These are phyloP conservation scores for Penicillium angulare DNA, from an alignment of 495 filamentous ascomycete species.

Conservation along the genomic window DNA sequence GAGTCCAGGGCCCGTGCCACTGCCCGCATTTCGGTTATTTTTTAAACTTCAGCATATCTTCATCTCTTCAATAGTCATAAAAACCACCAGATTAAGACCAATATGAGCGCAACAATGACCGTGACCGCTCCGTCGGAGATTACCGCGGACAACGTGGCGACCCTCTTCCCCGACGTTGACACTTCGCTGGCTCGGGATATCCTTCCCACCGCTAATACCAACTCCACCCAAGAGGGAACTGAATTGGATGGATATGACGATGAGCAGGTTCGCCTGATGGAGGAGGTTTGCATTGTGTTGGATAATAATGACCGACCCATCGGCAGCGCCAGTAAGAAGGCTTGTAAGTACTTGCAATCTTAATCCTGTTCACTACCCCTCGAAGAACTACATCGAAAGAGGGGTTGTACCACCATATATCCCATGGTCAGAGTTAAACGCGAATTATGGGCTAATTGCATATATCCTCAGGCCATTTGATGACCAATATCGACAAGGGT, in stretches of 20 bases:
- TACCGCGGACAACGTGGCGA: slow-evolving; percentile 82
- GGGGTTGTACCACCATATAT: slow-evolving; percentile 4
- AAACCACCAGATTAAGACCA: slow-evolving; percentile 7
- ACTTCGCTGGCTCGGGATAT: slow-evolving; percentile 68
- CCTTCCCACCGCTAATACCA: slow-evolving; percentile 43
- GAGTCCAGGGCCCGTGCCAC: not conserved
- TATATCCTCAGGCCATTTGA: slow-evolving; percentile 74
- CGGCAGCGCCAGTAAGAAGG: slow-evolving; percentile 97
- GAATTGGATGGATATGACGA: slow-evolving; percentile 87
- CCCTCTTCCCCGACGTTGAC: slow-evolving; percentile 93
- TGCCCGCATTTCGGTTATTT: slow-evolving; percentile 11
- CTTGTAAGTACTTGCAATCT: slow-evolving; percentile 60
- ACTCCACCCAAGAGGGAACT: slow-evolving; percentile 33
- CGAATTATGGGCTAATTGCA: not conserved
- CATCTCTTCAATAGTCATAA: not conserved
- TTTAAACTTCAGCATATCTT: not conserved
- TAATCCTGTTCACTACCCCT: not conserved
- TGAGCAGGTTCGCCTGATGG: slow-evolving; percentile 97
- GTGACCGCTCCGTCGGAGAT: slow-evolving; percentile 47
- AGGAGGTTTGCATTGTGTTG: slow-evolving; percentile 96
- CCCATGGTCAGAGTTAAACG: no score
- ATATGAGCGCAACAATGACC: slow-evolving; percentile 53
- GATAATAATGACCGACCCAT: slow-evolving; percentile 92
- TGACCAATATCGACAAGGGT: slow-evolving; percentile 95
- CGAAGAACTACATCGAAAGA: slow-evolving; percentile 3